These are phyloP conservation scores for Colletotrichum neosansevieriae DNA, from an alignment of 2,329 filamentous ascomycete species.

Conservation along the genomic window DNA sequence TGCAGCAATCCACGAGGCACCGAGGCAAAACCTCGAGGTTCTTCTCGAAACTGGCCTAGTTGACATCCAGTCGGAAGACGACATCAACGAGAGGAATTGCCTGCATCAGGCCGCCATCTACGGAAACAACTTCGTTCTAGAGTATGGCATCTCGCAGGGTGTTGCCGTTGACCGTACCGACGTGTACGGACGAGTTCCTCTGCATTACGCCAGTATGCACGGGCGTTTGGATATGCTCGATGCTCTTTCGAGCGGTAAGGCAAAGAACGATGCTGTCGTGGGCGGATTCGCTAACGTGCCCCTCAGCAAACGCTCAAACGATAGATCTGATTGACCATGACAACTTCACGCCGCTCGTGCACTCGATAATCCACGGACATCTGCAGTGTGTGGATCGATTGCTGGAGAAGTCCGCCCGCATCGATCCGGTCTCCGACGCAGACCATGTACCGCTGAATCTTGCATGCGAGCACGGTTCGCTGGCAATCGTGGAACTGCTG, in stretches of 20 bases:
- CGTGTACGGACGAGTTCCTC: conserved; percentile 91
- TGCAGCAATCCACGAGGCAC: conserved; percentile 87
- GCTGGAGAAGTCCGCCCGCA: conserved; percentile 81
- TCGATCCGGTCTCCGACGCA: conserved; percentile 86
- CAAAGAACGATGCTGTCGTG: background rate
- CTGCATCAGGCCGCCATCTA: conserved; percentile 97
- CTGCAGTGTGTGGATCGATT: conserved; percentile 83
- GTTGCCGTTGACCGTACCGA: conserved; percentile 86
- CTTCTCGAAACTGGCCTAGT: conserved; percentile 86
- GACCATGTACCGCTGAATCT: conserved; percentile 96
- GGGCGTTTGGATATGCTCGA: conserved; percentile 87
- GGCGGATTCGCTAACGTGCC: conserved; percentile 35
- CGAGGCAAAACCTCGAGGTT: conserved; percentile 78
- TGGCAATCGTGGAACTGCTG: conserved; percentile 86
- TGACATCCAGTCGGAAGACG: conserved; percentile 92
- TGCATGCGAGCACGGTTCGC: conserved; percentile 92
- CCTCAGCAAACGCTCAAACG: conserved; percentile 75
- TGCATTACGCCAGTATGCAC: conserved; percentile 98
- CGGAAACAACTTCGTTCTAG: conserved; percentile 82
- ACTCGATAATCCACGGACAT: conserved; percentile 91
- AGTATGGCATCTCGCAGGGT: conserved; percentile 78
- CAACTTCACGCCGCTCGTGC: conserved; percentile 96
- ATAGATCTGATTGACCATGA: conserved; percentile 94
- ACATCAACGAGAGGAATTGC: conserved; percentile 97
- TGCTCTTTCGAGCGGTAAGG: conserved; percentile 73